Evolutionary conservation across 1,139 yeast species (phyloP).

Genomic region (Kodamaea alishanica): DNA sequence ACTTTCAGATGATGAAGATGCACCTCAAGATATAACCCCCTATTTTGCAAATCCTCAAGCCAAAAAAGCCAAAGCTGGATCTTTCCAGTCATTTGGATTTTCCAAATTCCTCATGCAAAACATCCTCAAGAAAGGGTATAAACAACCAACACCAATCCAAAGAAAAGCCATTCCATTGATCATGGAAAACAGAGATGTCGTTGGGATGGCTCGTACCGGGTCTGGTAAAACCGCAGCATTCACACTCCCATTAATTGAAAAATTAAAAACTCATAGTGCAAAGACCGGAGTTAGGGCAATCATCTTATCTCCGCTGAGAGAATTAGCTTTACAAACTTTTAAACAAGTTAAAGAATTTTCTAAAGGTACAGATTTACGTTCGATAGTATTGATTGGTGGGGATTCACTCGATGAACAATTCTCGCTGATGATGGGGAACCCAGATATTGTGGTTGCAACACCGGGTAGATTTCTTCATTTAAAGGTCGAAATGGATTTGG

Average conservation of each 20-base stretch:
- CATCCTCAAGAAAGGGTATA: slow-evolving; percentile 80
- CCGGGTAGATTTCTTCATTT: slow-evolving; percentile 97
- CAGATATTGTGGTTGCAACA: slow-evolving; percentile 93
- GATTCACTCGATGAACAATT: slow-evolving; percentile 96
- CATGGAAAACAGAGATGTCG: slow-evolving; percentile 86
- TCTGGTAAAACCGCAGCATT: slow-evolving; percentile 99
- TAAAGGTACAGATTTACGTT: slow-evolving; percentile 76
- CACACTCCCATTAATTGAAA: slow-evolving; percentile 87
- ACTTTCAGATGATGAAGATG: slow-evolving; percentile 59
- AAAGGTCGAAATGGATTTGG: slow-evolving; percentile 91
- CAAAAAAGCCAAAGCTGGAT: slow-evolving; percentile 71
- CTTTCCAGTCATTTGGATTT: slow-evolving; percentile 88
- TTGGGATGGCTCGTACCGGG: slow-evolving; percentile 99
- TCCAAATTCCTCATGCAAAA: slow-evolving; percentile 68
- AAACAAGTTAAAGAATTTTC: slow-evolving; percentile 88
- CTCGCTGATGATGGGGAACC: slow-evolving; percentile 85
- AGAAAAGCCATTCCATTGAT: slow-evolving; percentile 90
- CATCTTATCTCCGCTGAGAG: slow-evolving; percentile 89
- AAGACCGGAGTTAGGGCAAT: slow-evolving; percentile 88
- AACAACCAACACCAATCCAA: slow-evolving; percentile 97
- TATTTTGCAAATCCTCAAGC: slow-evolving; percentile 44
- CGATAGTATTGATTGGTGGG: slow-evolving; percentile 88
- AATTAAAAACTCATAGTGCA: slow-evolving; percentile 75
- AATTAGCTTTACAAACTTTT: slow-evolving; percentile 87
- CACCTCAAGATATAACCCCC: slow-evolving; percentile 36